Evolutionary conservation across 306 rosid genomes (phyloP), one percentile per base, ranked within the genome.

Genomic region (Citrullus colocynthis): DNA sequence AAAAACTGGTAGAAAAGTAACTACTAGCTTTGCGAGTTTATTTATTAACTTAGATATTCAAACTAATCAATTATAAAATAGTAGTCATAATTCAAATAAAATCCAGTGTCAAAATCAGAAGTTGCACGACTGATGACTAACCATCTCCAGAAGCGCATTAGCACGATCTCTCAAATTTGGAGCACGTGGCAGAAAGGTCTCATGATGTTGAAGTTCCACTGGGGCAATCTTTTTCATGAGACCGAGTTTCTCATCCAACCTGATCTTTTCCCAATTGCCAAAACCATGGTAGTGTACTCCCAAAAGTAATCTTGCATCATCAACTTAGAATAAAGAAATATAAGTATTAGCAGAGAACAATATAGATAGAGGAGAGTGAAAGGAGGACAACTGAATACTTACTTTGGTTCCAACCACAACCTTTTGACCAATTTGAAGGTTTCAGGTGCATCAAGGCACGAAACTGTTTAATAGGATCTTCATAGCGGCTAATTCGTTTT

Each of bases 341-440:
- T 12, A n/a, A 28, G 17, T 60, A 49, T 74, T 39, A 42, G 70
- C 70, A 76, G 57, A 67, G 34, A 20, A 41, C 18, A 77, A 28
- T 18, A 77, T 14, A 21, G 12, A 41, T 28, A 56, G 75, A 34
- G 18, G 64, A 39, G 54, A 78, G 49, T 0, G 56, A 7, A 18
- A 72, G 6, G 70, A 24, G 70, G 32, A 78, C 76, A 54, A 28
- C 84, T 71, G 73, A 81, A 78, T 44, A 88, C 99, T 59, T 96
- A 96, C 99, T 81, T 80, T 89, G 98, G 89, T 96, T 96, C 99
- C 99, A 96, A 72, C 99, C 99, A 78, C 99, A 96, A 74, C 99
- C 99, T 87, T 96, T 96, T 8, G 99, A 93, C 99, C 99, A 96
- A 81, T 91, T 96, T 81, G 99, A 84, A 85, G 98, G 99, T 75